These are phyloP conservation scores for Calycina herbarum DNA, from an alignment of 2,329 filamentous ascomycete species.

Conservation along the genomic window DNA sequence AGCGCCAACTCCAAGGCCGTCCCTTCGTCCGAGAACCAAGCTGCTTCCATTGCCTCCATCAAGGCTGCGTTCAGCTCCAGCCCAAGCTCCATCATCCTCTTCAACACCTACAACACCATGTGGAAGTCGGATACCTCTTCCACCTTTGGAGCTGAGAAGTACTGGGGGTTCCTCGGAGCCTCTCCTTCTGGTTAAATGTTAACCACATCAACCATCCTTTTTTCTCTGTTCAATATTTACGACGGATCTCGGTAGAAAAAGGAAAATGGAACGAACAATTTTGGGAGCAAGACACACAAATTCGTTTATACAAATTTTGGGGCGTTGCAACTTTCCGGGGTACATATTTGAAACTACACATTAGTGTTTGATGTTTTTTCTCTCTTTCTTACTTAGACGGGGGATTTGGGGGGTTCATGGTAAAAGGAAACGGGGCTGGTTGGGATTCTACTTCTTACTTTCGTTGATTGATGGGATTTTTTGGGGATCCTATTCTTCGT, in stretches of 20 bases:
- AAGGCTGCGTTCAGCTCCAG: slow-evolving; percentile 55
- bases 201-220: background rate
- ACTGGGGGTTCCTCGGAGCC: slow-evolving; percentile 64
- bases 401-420: background rate
- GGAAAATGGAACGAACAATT: slow-evolving; percentile 8
- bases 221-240: slow-evolving; percentile 3
- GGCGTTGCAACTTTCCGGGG: background rate
- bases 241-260: background rate
- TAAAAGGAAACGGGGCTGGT: background rate
- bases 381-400: background rate
- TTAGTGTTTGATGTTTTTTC: slow-evolving; percentile 3
- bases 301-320: slow-evolving; percentile 27
- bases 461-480: background rate
- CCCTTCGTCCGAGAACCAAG: slow-evolving; percentile 66
- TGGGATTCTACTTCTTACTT: background rate
- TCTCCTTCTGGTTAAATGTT: slow-evolving; percentile 30
- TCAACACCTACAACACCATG: slow-evolving; percentile 75
- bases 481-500: background rate
- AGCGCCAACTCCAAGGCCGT: slow-evolving; percentile 65
- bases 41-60: slow-evolving; percentile 64
- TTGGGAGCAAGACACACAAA: slow-evolving; percentile 14
- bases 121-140: slow-evolving; percentile 69
- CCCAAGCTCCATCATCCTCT: slow-evolving; percentile 62
- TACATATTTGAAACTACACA: slow-evolving; percentile 2
- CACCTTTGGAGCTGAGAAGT: slow-evolving; percentile 72